Percentiles rank a stretch among this genome's conserved stretches.
phyloP scores from a whole-genome alignment of 202 grass and related monocot genomes.

The Bolboschoenoplectus hybrid region DNA sequence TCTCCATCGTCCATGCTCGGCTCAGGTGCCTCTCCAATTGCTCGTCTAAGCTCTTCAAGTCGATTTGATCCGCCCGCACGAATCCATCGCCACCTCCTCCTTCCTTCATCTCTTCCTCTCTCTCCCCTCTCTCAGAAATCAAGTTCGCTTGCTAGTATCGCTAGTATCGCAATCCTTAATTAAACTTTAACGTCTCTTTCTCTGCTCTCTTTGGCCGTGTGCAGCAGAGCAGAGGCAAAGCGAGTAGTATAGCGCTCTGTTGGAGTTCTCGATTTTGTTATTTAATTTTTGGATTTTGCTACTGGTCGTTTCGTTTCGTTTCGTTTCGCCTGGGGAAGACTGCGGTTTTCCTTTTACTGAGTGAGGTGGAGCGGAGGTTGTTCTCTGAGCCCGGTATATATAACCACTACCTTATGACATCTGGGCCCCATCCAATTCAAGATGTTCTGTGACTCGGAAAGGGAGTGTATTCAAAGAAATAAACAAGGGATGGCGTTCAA shows the following conservation, averaged over 20 bases:
- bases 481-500: conserved; percentile 31
- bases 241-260: not conserved
- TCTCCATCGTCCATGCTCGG: conserved; percentile 83
- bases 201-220: conserved; percentile 23
- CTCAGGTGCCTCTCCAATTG: conserved; percentile 93
- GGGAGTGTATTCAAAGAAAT: conserved; percentile 34
- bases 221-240: not conserved
- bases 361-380: not conserved
- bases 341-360: conserved; percentile 28
- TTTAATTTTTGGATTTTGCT: conserved; percentile 19
- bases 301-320: conserved; percentile 14
- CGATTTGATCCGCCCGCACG: conserved; percentile 94
- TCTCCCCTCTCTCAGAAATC: not conserved
- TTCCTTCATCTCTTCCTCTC: conserved; percentile 40
- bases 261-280: conserved; percentile 18
- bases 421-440: conserved; percentile 17
- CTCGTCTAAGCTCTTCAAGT: conserved; percentile 98
- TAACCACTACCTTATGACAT: not conserved
- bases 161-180: not conserved
- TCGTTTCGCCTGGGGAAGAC: conserved; percentile 33
- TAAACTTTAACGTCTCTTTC: not conserved
- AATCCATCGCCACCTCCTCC: conserved; percentile 67
- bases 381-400: conserved; percentile 4
- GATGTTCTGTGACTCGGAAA: conserved; percentile 10
- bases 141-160: not conserved